phyloP scores from a whole-genome alignment of 73 alveolate genomes.

The Uronychia binucleata region DNA sequence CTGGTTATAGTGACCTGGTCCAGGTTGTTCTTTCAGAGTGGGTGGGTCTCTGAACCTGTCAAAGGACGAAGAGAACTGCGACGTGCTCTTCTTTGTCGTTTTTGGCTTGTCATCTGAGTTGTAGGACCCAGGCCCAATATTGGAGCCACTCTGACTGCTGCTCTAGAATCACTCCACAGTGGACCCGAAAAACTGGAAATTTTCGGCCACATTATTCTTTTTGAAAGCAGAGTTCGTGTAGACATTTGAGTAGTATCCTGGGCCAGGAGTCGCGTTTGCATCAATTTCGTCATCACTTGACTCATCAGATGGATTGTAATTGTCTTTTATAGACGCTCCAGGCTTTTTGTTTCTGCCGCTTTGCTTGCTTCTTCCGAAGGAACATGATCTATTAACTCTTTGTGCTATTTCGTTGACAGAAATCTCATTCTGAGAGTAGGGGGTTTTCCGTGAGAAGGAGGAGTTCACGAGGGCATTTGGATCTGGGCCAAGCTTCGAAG shows the following conservation, averaged over 20 bases:
- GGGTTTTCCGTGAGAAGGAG: too few species aligned
- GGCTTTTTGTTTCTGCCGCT: neutral
- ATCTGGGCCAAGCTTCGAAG: too few species aligned
- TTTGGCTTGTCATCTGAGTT: neutral
- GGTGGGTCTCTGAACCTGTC: neutral
- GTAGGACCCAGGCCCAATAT: neutral
- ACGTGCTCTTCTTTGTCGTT: neutral
- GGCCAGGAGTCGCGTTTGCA: conserved; percentile 63
- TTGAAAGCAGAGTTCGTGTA: conserved; percentile 35
- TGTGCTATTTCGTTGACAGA: too few species aligned
- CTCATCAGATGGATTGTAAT: conserved; percentile 20
- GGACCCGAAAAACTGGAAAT: conserved; percentile 56
- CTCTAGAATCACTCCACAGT: conserved; percentile 46
- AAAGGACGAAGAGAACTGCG: neutral
- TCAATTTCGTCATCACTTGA: conserved; percentile 21
- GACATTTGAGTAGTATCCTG: conserved; percentile 51
- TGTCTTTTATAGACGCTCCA: neutral
- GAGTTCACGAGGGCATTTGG: too few species aligned
- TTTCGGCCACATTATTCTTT: conserved; percentile 46
- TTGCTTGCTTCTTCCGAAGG: neutral
- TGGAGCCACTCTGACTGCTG: neutral
- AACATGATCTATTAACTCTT: neutral
- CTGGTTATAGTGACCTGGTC: conserved; percentile 60
- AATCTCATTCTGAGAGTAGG: too few species aligned
- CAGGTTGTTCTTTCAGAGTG: conserved; percentile 21